Evolutionary conservation across 2,329 filamentous ascomycete species (phyloP), one percentile per base, ranked within the genome.

Genomic region (Exophiala spinifera): DNA sequence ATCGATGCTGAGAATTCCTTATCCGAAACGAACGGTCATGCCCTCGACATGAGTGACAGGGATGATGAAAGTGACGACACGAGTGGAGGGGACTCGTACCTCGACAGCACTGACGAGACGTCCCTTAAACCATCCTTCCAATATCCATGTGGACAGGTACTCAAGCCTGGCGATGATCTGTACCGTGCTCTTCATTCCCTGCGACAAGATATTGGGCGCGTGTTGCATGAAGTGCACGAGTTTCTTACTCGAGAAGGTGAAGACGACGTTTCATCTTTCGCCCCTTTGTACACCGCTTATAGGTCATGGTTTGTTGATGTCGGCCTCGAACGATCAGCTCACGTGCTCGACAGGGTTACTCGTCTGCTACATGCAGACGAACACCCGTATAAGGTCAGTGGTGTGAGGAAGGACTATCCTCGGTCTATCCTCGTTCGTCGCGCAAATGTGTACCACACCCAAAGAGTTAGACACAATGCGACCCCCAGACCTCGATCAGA

Each of bases 261-360:
- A 68, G 94, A 99, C 66, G 94, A 99, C 68, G 94, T 99, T 1
- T 85, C 88, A 14, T 96, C 91, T 72, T 99, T 99, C 73, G 96
- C 91, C 20, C 85, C 91, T 0, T 74, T 99, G 1, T 99, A 96
- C 71, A 88, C 88, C 19, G 89, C 92, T 1, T 99, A 96, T 69
- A 82, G 90, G 40, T 94, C 89, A 7, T 99, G 91, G 91, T 97
- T 99, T 65, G 91, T 95, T 1, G 94, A 99, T 66, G 91, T 99
- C 37, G 94, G 95, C 15, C 95, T 96, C 56, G 94, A 99, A 72
- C 82, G 92, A 56, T 96, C 92, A 15, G 92, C 94, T 0, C 94
- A 96, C 69, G 89, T 95, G 1, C 77, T 97, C 8, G 94, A 99
- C 69, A 82, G 94, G 17, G 86, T 97, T 13, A 83, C 88, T 3